Evolutionary conservation across 352 stramenopile genomes (phyloP).

Genomic region (Globisporangium rhizosaccharum): DNA sequence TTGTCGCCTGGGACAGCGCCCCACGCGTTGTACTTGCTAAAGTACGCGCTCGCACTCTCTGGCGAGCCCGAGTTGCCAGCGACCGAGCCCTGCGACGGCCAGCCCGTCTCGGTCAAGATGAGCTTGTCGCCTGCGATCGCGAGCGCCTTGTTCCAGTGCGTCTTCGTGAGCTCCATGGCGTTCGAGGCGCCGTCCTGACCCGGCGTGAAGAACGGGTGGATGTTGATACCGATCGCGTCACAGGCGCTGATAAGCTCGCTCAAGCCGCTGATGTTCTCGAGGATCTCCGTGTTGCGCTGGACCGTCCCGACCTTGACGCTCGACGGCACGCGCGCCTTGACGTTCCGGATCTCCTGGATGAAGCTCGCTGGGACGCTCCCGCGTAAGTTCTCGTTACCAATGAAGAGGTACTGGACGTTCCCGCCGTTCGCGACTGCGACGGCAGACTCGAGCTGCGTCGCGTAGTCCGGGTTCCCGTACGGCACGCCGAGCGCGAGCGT

Average conservation of each 20-base stretch:
- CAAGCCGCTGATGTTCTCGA: constrained; percentile 30
- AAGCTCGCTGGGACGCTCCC: constrained; percentile 31
- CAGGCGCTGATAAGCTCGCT: constrained; percentile 32
- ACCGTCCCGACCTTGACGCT: constrained; percentile 61
- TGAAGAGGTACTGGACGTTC: constrained; percentile 52
- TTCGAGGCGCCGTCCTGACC: constrained; percentile 22
- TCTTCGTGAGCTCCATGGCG: constrained; percentile 43
- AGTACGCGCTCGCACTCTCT: constrained; percentile 39
- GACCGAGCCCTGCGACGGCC: constrained; percentile 36
- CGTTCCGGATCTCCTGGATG: constrained; percentile 38
- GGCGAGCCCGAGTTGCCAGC: constrained; percentile 33
- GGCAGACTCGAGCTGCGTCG: constrained; percentile 35
- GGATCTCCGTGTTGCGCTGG: constrained; percentile 66
- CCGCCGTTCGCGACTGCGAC: constrained; percentile 39
- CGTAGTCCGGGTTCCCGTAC: constrained; percentile 46
- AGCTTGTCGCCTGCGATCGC: constrained; percentile 37
- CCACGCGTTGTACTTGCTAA: constrained; percentile 59
- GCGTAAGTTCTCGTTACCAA: constrained; percentile 69
- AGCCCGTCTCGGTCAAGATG: constrained; percentile 49
- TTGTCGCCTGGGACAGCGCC: constrained; percentile 34
- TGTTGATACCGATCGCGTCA: constrained; percentile 52
- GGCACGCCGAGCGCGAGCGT: constrained; percentile 47
- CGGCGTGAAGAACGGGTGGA: constrained; percentile 59
- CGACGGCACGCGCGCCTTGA: constrained; percentile 39
- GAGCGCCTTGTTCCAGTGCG: constrained; percentile 41